phyloP scores from a whole-genome alignment of 257 asterid species.

The Gardenia jasminoides region DNA sequence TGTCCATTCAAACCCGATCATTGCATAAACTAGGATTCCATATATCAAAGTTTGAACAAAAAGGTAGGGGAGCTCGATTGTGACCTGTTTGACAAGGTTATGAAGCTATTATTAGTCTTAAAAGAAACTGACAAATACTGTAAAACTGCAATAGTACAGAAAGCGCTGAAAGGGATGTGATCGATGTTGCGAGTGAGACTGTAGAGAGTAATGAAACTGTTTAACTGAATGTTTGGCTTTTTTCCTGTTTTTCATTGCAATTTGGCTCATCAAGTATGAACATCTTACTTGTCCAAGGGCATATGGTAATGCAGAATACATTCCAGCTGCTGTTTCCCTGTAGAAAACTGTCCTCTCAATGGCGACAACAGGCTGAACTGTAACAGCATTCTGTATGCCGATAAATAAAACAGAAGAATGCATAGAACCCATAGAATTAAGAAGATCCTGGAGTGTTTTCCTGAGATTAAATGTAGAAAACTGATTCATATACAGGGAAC shows the following conservation, averaged over 20 bases:
- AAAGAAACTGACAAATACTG: background rate
- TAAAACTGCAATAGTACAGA: background rate
- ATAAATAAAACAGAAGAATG: slow-evolving; percentile 63
- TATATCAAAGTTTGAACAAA: slow-evolving; percentile 53
- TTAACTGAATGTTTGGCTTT: background rate
- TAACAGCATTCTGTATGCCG: slow-evolving; percentile 62
- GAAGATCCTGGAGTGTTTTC: slow-evolving; percentile 55
- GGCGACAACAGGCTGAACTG: slow-evolving; percentile 81
- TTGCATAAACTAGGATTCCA: slow-evolving; percentile 63
- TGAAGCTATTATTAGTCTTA: background rate
- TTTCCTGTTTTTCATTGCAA: background rate
- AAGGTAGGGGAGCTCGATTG: slow-evolving; percentile 66
- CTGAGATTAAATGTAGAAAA: slow-evolving; percentile 26
- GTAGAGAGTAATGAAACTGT: too few species aligned
- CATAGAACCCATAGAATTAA: slow-evolving; percentile 92
- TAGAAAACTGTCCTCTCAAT: slow-evolving; percentile 79
- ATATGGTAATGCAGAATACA: slow-evolving; percentile 82
- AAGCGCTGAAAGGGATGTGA: background rate
- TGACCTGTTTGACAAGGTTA: slow-evolving; percentile 35
- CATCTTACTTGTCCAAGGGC: slow-evolving; percentile 86
- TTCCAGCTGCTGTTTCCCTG: slow-evolving; percentile 90
- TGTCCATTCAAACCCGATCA: slow-evolving; percentile 85
- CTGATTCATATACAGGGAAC: too few species aligned
- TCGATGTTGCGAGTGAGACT: too few species aligned
- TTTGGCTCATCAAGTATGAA: background rate